A percentile compares a stretch with the other conserved stretches of the same genome.
Conservation (phyloP, 129 eudicot genomes). For the Tagetes patula region DNA sequence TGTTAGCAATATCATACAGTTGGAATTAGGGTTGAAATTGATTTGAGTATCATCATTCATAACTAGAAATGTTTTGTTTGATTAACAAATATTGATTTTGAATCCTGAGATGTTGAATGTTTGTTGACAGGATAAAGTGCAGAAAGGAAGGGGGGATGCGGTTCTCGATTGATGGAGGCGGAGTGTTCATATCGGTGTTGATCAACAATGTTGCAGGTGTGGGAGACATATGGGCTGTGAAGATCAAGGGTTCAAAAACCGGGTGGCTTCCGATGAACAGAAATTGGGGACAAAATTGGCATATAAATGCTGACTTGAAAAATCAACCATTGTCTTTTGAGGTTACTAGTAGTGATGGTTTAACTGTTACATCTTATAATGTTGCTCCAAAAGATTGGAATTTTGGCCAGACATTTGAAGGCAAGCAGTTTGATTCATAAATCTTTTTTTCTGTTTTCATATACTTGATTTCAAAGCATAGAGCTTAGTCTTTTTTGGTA, state of each 20-base stretch:
- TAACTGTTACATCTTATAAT: conserved; percentile 61
- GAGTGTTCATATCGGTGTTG: conserved; percentile 73
- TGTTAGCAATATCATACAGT: no score
- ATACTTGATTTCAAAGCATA: conserved; percentile 27
- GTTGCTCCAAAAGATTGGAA: conserved; percentile 84
- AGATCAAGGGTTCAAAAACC: conserved; percentile 84
- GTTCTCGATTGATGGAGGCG: conserved; percentile 67
- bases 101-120: not conserved
- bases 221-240: conserved; percentile 75
- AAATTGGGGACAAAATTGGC: conserved; percentile 98
- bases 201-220: conserved; percentile 87
- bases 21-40: no score
- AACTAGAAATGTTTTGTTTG: no score
- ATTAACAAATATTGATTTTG: not conserved
- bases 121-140: conserved; percentile 69
- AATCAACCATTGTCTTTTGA: conserved; percentile 86
- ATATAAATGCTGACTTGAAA: conserved; percentile 72
- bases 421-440: conserved; percentile 73
- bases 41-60: no score
- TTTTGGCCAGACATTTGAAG: conserved; percentile 81
- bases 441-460: not conserved
- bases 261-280: conserved; percentile 98
- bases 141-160: conserved; percentile 93
- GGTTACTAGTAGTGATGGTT: conserved; percentile 70
- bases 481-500: conserved; percentile 22